A percentile compares a stretch with the other conserved stretches of the same genome.
These are phyloP conservation scores for Wickerhamomyces ciferrii DNA, from an alignment of 805 yeast species.

Conservation along the genomic window DNA sequence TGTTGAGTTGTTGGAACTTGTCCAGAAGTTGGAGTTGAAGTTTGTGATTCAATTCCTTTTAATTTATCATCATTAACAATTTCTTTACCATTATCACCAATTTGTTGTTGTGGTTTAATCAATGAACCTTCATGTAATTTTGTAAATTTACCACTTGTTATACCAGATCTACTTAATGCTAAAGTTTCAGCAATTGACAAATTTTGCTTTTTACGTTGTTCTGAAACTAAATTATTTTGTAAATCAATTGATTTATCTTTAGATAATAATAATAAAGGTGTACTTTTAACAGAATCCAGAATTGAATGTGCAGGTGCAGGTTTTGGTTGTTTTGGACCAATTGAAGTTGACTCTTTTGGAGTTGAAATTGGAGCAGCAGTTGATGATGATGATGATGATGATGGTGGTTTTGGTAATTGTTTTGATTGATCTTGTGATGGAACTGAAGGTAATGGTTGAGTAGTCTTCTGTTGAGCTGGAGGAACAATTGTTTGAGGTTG, in stretches of 20 bases:
- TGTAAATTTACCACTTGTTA: slow-evolving; percentile 28
- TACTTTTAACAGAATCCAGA: slow-evolving; percentile 16
- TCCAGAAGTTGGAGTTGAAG: background rate
- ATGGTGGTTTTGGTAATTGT: background rate
- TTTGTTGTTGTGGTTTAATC: no score
- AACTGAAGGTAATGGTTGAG: slow-evolving; percentile 1
- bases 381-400: background rate
- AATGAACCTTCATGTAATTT: slow-evolving; percentile 12
- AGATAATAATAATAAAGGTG: slow-evolving; percentile 16
- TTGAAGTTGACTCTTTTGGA: background rate
- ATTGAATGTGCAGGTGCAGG: slow-evolving; percentile 18
- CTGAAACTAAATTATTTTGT: slow-evolving; percentile 9
- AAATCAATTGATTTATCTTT: slow-evolving; percentile 22
- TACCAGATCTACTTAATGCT: slow-evolving; percentile 45
- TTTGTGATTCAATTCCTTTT: background rate
- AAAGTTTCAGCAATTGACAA: slow-evolving; percentile 57
- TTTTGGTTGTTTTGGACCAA: slow-evolving; percentile 13
- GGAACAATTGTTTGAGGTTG: background rate
- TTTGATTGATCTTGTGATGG: slow-evolving; percentile 2
- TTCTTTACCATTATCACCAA: background rate
- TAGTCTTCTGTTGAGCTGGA: background rate
- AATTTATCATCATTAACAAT: background rate
- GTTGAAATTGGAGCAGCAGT: background rate
- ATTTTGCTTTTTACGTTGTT: slow-evolving; percentile 20
- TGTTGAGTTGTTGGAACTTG: background rate